Conservation (phyloP, 2,329 filamentous ascomycete species). For the Ophiocordyceps australis region DNA sequence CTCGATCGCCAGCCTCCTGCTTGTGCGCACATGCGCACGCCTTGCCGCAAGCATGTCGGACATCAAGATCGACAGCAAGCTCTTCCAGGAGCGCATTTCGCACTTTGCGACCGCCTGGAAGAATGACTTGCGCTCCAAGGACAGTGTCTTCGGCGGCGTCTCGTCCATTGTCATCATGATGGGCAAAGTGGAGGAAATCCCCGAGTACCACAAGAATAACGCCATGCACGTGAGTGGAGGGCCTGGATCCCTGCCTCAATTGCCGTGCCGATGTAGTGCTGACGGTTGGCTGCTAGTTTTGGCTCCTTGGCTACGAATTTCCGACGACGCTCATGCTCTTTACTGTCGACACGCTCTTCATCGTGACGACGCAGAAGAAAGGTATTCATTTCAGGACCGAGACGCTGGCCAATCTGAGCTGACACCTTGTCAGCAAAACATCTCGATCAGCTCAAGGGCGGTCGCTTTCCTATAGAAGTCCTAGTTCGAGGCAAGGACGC, state of each 20-base stretch:
- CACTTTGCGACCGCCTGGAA: slow-evolving; percentile 88
- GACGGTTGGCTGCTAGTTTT: slow-evolving; percentile 53
- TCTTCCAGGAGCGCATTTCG: slow-evolving; percentile 85
- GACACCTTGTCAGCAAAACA: slow-evolving; percentile 53
- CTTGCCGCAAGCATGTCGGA: slow-evolving; percentile 45
- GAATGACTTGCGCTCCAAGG: slow-evolving; percentile 77
- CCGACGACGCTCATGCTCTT: slow-evolving; percentile 89
- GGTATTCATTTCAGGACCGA: slow-evolving; percentile 29
- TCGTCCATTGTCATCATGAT: slow-evolving; percentile 79
- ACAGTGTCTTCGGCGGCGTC: slow-evolving; percentile 70
- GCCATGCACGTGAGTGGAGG: slow-evolving; percentile 63
- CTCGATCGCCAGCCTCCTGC: slow-evolving; percentile 7
- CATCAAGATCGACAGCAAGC: slow-evolving; percentile 87
- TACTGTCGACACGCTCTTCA: slow-evolving; percentile 72
- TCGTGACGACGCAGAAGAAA: slow-evolving; percentile 95
- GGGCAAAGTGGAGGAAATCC: slow-evolving; percentile 83
- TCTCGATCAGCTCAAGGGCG: slow-evolving; percentile 77
- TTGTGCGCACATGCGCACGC: slow-evolving; percentile 12
- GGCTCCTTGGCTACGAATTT: slow-evolving; percentile 97
- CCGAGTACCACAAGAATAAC: slow-evolving; percentile 87
- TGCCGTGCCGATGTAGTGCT: background rate
- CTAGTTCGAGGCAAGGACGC: slow-evolving; percentile 83
- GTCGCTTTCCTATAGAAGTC: slow-evolving; percentile 83
- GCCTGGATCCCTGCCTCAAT: background rate
- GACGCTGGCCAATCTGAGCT: slow-evolving; percentile 6